Base-by-base conservation (phyloP, 305 asterid genomes). In the Fraxinus platypoda region DNA sequence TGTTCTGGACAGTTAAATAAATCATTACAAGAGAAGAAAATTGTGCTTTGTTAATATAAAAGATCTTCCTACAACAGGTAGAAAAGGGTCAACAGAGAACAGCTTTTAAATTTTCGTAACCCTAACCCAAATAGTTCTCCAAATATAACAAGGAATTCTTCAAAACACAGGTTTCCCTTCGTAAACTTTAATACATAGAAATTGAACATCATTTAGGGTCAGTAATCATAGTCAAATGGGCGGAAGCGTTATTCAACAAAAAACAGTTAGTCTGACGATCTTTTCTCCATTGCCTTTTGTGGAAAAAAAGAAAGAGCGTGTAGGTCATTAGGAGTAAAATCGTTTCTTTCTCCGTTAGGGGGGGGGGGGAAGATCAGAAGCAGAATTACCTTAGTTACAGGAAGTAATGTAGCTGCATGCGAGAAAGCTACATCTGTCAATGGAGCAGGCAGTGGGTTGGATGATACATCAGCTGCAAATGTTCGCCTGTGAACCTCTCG, bases 401-500 rank as follows among this genome's bases (percentile, higher is more conserved):
- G 99, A 80, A 96, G 94, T 80, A 96, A 89, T 31, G 99, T 90
- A 84, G 98, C 99, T 3, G 98, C 99, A 87, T 96, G 99, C 6
- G 99, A 96, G 86, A 96, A 96, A 83, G 99, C 95, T 84, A 96
- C 98, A 91, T 96, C 99, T 52, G 99, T 96, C 86, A 96, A 85
- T 64, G 99, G 94, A 73, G 98, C 95, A 78, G 99, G 99, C 83
- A 91, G 88, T 43, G 99, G 97, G 75, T 92, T 94, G 81, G 97
- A 92, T 75, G 97, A 93, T 77, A 96, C 91, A 86, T 96, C 99
- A 85, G 97, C 92, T 33, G 97, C 87, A 86, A 94, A 96, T 46
- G 93, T 91, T 80, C 99, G 92, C 88, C 97, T 88, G 83, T 96
- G 99, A 86, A 96, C 99, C 87, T 96, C 99, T 86, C 99, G 90